These are phyloP conservation scores for Stagonosporopsis chrysanthemi DNA, from an alignment of 2,329 filamentous ascomycete species.

Conservation along the genomic window DNA sequence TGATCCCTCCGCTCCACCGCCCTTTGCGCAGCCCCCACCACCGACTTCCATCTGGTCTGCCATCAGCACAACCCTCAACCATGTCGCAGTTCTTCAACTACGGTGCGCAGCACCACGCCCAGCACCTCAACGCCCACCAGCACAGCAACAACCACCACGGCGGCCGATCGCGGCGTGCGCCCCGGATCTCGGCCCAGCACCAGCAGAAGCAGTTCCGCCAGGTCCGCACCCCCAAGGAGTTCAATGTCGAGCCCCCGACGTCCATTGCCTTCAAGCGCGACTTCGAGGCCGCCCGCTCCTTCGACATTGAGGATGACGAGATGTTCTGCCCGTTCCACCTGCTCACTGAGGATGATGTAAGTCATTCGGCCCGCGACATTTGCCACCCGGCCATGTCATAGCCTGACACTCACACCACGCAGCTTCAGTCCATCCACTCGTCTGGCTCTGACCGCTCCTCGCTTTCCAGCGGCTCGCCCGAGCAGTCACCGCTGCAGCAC, in stretches of 20 bases:
- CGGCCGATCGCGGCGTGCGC: slow-evolving; percentile 83
- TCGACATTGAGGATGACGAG: slow-evolving; percentile 94
- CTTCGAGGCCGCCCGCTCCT: slow-evolving; percentile 90
- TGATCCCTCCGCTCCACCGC: slow-evolving; percentile 24
- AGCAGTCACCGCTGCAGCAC: slow-evolving; percentile 89
- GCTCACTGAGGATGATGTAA: slow-evolving; percentile 91
- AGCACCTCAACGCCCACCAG: slow-evolving; percentile 62
- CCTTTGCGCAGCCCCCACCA: slow-evolving; percentile 29
- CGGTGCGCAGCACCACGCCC: slow-evolving; percentile 55
- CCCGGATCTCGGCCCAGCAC: slow-evolving; percentile 80
- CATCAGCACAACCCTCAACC: slow-evolving; percentile 33
- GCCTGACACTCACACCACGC: slow-evolving; percentile 44
- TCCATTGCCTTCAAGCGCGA: slow-evolving; percentile 81
- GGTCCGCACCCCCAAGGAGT: slow-evolving; percentile 84
- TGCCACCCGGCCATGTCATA: slow-evolving; percentile 37
- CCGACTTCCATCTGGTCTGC: slow-evolving; percentile 25
- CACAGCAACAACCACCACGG: slow-evolving; percentile 71
- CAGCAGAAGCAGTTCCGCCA: slow-evolving; percentile 89
- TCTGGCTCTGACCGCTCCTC: slow-evolving; percentile 91
- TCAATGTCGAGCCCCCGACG: slow-evolving; percentile 75
- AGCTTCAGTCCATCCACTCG: slow-evolving; percentile 92
- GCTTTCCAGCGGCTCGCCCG: slow-evolving; percentile 90
- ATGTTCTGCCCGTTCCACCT: slow-evolving; percentile 90
- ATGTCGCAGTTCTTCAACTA: slow-evolving; percentile 61
- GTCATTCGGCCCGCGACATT: slow-evolving; percentile 39